These are phyloP conservation scores for Pezicula neosporulosa DNA, from an alignment of 2,329 filamentous ascomycete species.

Conservation along the genomic window DNA sequence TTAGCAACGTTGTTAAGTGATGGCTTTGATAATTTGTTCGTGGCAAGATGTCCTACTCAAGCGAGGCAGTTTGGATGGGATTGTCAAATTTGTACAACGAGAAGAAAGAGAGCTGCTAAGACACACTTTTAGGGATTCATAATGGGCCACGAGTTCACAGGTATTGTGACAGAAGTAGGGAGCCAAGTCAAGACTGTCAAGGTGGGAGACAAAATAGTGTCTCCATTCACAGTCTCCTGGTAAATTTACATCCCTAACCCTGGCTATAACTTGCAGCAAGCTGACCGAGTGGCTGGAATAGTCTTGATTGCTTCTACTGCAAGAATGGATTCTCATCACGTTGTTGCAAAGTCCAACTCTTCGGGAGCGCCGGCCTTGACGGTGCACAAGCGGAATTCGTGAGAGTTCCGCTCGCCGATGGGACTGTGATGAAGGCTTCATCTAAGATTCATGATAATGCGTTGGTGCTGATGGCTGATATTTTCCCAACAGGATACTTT, in stretches of 20 bases:
- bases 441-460: conserved; percentile 66
- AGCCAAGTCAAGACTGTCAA: conserved; percentile 63
- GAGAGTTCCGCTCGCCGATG: conserved; percentile 74
- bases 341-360: conserved; percentile 65
- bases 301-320: conserved; percentile 81
- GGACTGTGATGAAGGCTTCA: conserved; percentile 70
- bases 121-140: conserved; percentile 39
- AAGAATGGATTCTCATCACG: conserved; percentile 71
- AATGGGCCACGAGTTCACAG: conserved; percentile 86
- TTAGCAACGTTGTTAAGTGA: too few species aligned
- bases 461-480: conserved; percentile 84
- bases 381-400: conserved; percentile 81
- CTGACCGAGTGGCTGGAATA: conserved; percentile 21
- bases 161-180: conserved; percentile 66
- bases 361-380: conserved; percentile 65
- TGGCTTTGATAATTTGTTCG: too few species aligned
- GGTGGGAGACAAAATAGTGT: conserved; percentile 75
- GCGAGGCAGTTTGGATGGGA: too few species aligned
- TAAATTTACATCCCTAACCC: conserved; percentile 34
- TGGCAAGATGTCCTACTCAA: too few species aligned
- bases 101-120: neutral
- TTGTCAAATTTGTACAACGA: neutral
- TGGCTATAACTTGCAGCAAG: neutral
- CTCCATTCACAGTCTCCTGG: conserved; percentile 81
- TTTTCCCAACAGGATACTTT: conserved; percentile 83